A percentile compares a stretch with the other conserved stretches of the same genome.
These are phyloP conservation scores for Wallacemonas sp. DNA, from an alignment of 208 protist genomes.

Conservation along the genomic window DNA sequence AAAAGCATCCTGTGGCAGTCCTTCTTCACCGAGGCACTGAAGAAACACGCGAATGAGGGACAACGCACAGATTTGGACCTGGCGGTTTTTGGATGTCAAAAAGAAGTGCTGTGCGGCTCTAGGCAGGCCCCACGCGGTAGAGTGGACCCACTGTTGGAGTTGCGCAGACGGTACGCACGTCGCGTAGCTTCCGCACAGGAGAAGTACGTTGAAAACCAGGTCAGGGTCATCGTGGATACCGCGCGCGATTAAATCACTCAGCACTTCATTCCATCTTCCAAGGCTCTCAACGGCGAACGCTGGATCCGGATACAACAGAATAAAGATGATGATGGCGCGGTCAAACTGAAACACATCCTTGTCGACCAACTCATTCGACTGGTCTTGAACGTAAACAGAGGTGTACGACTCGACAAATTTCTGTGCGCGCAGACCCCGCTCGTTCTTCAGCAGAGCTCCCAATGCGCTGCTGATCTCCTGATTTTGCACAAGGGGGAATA, in stretches of 20 bases:
- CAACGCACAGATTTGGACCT: constrained; percentile 38
- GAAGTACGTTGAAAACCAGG: constrained; percentile 51
- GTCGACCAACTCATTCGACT: constrained; percentile 63
- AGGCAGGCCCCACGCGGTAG: constrained; percentile 39
- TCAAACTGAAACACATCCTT: constrained; percentile 87
- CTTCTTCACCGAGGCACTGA: constrained; percentile 32
- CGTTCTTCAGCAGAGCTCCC: constrained; percentile 32
- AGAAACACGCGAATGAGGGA: constrained; percentile 44
- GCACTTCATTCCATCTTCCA: constrained; percentile 45
- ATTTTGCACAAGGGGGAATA: constrained; percentile 22
- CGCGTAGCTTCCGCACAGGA: constrained; percentile 56
- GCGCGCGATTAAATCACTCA: constrained; percentile 54
- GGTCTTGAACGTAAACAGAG: constrained; percentile 44
- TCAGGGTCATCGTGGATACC: constrained; percentile 58
- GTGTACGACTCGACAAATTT: constrained; percentile 74
- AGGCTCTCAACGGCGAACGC: constrained; percentile 40
- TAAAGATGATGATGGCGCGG: constrained; percentile 49
- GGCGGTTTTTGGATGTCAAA: constrained; percentile 14
- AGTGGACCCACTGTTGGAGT: constrained; percentile 40
- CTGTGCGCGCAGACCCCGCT: constrained; percentile 32
- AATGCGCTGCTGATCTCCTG: constrained; percentile 28
- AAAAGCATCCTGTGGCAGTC: constrained; percentile 33
- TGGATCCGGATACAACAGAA: constrained; percentile 40
- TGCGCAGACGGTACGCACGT: constrained; percentile 35
- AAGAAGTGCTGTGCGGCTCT: constrained; percentile 44